Percentiles rank a stretch among this genome's conserved stretches.
Evolutionary conservation across 768 basidiomycete genomes (phyloP).

Genomic region (Phanerochaete carnosa): DNA sequence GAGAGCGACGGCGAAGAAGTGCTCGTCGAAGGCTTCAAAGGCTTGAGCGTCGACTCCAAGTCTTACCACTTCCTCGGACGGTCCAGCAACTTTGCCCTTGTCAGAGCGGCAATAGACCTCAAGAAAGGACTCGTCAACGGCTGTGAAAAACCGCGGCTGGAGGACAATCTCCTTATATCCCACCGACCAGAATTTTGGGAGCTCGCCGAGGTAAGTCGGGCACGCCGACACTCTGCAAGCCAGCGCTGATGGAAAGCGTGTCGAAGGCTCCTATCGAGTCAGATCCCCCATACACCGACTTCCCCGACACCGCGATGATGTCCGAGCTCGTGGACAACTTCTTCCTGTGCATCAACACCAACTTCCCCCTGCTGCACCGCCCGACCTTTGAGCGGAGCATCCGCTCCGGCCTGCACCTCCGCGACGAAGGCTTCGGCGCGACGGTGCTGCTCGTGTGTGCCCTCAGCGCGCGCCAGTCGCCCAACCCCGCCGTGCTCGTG

Average conservation of each 20-base stretch:
- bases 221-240: too few relatives aligned
- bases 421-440: conserved; percentile 32
- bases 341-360: conserved; percentile 33
- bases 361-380: conserved; percentile 39
- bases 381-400: conserved; percentile 35
- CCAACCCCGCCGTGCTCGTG: conserved; percentile 39
- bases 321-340: conserved; percentile 38
- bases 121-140: conserved; percentile 34
- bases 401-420: conserved; percentile 28
- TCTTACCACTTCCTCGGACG: conserved; percentile 36
- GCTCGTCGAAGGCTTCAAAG: neutral
- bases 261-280: neutral
- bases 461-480: conserved; percentile 36
- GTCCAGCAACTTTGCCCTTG: conserved; percentile 36
- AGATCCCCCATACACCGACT: conserved; percentile 15
- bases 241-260: neutral
- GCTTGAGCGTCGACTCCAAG: conserved; percentile 22
- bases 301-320: conserved; percentile 26
- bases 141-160: neutral
- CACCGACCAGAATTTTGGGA: conserved; percentile 3
- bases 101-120: conserved; percentile 39
- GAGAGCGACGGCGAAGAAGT: neutral
- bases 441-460: conserved; percentile 42
- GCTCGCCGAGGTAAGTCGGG: neutral
- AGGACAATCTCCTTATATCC: too few relatives aligned